phyloP scores from a whole-genome alignment of 306 rosid species.

The Glycyrrhiza uralensis region DNA sequence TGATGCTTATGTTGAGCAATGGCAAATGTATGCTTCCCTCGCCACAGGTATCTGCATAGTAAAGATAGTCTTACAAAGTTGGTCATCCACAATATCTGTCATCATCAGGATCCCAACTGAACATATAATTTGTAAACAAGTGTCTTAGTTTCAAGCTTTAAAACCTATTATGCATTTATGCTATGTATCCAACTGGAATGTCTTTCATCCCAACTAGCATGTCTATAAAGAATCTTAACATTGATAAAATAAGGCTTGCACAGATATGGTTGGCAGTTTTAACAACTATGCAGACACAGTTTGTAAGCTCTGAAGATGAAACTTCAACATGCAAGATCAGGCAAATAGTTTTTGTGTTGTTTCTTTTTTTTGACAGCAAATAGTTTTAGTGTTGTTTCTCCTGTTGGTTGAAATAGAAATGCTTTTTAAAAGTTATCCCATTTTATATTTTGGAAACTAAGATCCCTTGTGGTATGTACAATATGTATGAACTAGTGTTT shows the following conservation, averaged over 20 bases:
- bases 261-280: neutral
- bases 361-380: too few relatives aligned
- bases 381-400: neutral
- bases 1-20: conserved; percentile 99
- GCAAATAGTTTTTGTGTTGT: neutral
- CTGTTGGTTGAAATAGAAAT: neutral
- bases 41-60: conserved; percentile 80
- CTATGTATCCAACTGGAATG: neutral
- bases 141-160: conserved; percentile 1
- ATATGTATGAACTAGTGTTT: neutral
- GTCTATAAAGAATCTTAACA: neutral
- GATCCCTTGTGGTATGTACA: neutral
- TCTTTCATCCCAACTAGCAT: neutral
- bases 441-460: neutral
- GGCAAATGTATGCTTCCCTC: conserved; percentile 82
- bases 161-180: conserved; percentile 6
- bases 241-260: neutral
- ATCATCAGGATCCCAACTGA: neutral
- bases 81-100: conserved; percentile 1
- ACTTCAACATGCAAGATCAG: neutral
- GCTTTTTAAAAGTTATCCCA: neutral
- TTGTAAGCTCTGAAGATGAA: neutral
- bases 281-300: neutral
- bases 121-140: neutral
- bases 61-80: conserved; percentile 11